Conservation (phyloP, 2,329 filamentous ascomycete genomes). For the Hypoxylon sp. region DNA sequence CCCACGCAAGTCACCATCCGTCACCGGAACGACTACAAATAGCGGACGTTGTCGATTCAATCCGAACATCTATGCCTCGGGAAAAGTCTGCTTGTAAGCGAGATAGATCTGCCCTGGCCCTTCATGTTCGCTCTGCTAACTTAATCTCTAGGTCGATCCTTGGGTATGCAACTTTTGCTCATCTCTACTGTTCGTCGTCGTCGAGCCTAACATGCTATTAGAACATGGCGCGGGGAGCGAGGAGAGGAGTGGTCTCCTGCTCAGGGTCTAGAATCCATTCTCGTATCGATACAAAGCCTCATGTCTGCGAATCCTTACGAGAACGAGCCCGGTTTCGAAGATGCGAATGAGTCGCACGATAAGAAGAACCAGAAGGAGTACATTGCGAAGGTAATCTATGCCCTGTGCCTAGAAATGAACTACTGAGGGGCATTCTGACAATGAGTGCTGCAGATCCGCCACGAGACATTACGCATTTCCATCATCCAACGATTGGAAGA, state of each 20-base stretch:
- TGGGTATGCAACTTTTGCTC: constrained; percentile 69
- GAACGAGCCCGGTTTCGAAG: constrained; percentile 95
- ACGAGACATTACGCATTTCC: constrained; percentile 89
- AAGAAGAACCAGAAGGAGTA: constrained; percentile 83
- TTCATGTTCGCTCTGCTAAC: constrained; percentile 30
- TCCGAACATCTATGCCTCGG: constrained; percentile 93
- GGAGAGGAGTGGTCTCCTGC: constrained; percentile 98
- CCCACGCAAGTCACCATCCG: constrained; percentile 75
- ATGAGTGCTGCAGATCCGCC: constrained; percentile 76
- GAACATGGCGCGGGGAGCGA: constrained; percentile 91
- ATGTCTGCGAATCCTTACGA: constrained; percentile 96
- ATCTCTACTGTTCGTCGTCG: constrained; percentile 13
- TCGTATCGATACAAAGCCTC: constrained; percentile 95
- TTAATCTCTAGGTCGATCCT: constrained; percentile 78
- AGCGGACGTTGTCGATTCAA: constrained; percentile 92
- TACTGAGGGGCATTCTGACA: constrained; percentile 41
- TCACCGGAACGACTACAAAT: constrained; percentile 86
- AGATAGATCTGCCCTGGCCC: constrained; percentile 37
- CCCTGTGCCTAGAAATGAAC: neutral
- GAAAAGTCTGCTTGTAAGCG: constrained; percentile 91
- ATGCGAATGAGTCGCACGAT: constrained; percentile 76
- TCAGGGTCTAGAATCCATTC: constrained; percentile 92
- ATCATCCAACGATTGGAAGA: constrained; percentile 89
- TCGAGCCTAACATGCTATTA: constrained; percentile 56
- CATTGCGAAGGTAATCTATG: constrained; percentile 78